phyloP scores from a whole-genome alignment of 768 basidiomycete species.

The Kwoniella dendrophila region DNA sequence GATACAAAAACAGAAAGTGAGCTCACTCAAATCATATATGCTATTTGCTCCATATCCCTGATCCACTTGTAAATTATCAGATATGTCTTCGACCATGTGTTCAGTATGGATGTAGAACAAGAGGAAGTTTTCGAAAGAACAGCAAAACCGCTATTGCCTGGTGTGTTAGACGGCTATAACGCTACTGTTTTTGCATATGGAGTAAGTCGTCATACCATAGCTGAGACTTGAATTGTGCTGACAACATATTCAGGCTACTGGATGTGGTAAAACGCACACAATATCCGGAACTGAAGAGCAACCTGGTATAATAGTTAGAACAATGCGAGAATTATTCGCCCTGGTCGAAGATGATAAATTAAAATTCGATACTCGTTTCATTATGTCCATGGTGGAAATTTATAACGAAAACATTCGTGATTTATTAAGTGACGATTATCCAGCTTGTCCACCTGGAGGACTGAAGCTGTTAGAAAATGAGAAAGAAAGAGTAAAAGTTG shows the following conservation, averaged over 20 bases:
- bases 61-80: slow-evolving; percentile 19
- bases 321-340: slow-evolving; percentile 95
- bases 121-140: slow-evolving; percentile 85
- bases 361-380: slow-evolving; percentile 81
- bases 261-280: slow-evolving; percentile 99
- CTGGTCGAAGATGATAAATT: slow-evolving; percentile 84
- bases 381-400: slow-evolving; percentile 95
- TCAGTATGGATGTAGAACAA: slow-evolving; percentile 77
- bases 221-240: slow-evolving; percentile 6
- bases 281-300: slow-evolving; percentile 87
- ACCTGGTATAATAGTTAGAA: slow-evolving; percentile 92
- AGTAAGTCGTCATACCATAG: slow-evolving; percentile 61
- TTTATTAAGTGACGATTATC: slow-evolving; percentile 70
- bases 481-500: slow-evolving; percentile 73
- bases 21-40: no score
- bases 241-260: slow-evolving; percentile 76
- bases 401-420: slow-evolving; percentile 99
- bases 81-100: slow-evolving; percentile 96
- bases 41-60: no score
- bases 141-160: slow-evolving; percentile 72
- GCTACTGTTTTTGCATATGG: slow-evolving; percentile 98
- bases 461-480: slow-evolving; percentile 94
- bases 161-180: slow-evolving; percentile 90
- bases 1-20: slow-evolving; percentile 86
- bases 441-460: slow-evolving; percentile 75